phyloP scores from a whole-genome alignment of 1,139 yeast species.

The Candida sp. region DNA sequence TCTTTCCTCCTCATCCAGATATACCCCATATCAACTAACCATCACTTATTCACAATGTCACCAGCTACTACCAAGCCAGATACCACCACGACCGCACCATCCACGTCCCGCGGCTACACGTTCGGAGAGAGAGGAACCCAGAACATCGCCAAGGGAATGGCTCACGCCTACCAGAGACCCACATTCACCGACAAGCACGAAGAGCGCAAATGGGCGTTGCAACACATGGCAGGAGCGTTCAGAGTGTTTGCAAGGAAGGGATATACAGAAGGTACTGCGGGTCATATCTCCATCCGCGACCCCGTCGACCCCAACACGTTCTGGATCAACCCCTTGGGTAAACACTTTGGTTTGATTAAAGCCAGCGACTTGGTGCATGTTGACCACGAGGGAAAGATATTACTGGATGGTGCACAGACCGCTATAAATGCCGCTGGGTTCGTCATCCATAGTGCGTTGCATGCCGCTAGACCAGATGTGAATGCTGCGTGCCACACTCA shows the following conservation, averaged over 20 bases:
- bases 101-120: constrained; percentile 56
- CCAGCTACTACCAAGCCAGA: constrained; percentile 8
- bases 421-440: constrained; percentile 85
- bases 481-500: constrained; percentile 87
- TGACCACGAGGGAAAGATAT: constrained; percentile 70
- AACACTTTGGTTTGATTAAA: constrained; percentile 70
- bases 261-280: constrained; percentile 79
- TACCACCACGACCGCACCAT: constrained; percentile 11
- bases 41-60: constrained; percentile 9
- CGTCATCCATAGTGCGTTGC: constrained; percentile 78
- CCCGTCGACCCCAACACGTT: constrained; percentile 72
- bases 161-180: constrained; percentile 56
- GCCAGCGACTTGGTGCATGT: constrained; percentile 81
- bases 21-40: background rate
- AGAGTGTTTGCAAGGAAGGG: constrained; percentile 77
- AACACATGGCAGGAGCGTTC: constrained; percentile 86
- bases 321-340: constrained; percentile 82
- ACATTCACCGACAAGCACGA: constrained; percentile 49
- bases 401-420: constrained; percentile 64
- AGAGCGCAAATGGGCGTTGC: constrained; percentile 64
- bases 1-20: background rate
- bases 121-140: constrained; percentile 45
- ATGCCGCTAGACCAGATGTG: constrained; percentile 78
- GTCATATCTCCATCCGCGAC: constrained; percentile 81
- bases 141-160: constrained; percentile 53